A percentile compares a stretch with the other conserved stretches of the same genome.
phyloP scores from a whole-genome alignment of 1,284 basidiomycete genomes.

The Ustilago lituana region DNA sequence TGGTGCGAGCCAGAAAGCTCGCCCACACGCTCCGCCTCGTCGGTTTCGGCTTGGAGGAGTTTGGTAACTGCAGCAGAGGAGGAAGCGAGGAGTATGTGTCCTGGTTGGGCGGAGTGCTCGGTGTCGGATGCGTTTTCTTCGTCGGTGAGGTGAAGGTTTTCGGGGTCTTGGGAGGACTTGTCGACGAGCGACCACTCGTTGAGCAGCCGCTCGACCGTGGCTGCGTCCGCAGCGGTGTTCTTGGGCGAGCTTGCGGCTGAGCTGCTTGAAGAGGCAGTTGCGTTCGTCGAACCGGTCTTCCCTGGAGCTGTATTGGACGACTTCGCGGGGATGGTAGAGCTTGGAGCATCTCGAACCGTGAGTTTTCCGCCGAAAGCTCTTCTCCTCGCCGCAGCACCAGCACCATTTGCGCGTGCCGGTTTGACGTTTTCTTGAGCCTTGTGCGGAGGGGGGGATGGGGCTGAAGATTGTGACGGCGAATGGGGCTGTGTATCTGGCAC shows the following conservation, averaged over 20 bases:
- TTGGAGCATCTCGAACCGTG: not conserved
- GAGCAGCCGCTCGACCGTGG: slow-evolving; percentile 37
- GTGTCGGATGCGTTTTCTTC: slow-evolving; percentile 31
- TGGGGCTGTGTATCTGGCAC: slow-evolving; percentile 3
- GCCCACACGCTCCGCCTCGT: slow-evolving; percentile 7
- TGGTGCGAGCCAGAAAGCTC: slow-evolving; percentile 18
- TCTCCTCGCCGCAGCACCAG: slow-evolving; percentile 3
- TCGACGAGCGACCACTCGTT: slow-evolving; percentile 49
- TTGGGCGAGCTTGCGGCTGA: not conserved
- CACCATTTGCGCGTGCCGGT: not conserved
- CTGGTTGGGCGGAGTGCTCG: slow-evolving; percentile 10
- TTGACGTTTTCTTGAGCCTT: not conserved
- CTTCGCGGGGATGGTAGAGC: not conserved
- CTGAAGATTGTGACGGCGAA: too few species aligned
- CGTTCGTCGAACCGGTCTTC: not conserved
- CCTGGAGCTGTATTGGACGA: not conserved
- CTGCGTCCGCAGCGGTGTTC: slow-evolving; percentile 17
- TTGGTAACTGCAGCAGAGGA: not conserved
- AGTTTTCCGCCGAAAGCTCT: slow-evolving; percentile 31
- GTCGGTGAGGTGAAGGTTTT: slow-evolving; percentile 48
- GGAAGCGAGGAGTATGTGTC: slow-evolving; percentile 3
- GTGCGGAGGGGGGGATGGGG: not conserved
- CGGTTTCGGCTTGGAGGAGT: slow-evolving; percentile 1
- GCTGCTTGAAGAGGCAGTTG: slow-evolving; percentile 1
- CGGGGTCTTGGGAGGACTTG: slow-evolving; percentile 22